Evolutionary conservation across 2,329 filamentous ascomycete genomes (phyloP), one percentile per base, ranked within the genome.

Genomic region (Diaporthe ampelina): DNA sequence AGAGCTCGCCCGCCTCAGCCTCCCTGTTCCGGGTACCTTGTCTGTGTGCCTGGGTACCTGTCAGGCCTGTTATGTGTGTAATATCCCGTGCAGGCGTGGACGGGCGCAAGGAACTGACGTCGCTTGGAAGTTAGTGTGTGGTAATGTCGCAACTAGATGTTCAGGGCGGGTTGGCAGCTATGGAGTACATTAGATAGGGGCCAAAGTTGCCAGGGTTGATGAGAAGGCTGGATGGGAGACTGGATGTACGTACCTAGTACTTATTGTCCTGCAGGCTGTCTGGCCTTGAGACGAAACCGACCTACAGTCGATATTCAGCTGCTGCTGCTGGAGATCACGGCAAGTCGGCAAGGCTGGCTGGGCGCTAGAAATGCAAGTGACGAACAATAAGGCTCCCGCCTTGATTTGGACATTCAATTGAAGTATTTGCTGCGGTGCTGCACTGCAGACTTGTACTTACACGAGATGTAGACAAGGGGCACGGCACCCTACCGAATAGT

Each of bases 1-100:
- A 52, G 45, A 58, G 70, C 69, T 74, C 63, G 63, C 63, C 70
- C 70, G 73, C 73, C 70, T 73, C 69, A 72, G 57, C 69, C 69
- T 72, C 69, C 69, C 69, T 72, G 43, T 37, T 43, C 37, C 45
- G 43, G 69, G 69, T 40, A 61, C 43, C 61, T 50, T 37, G 45
- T 45, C 43, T 50, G 29, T 32, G 61, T 52, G 63, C 63, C 63
- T 52, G 45, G 45, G 63, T 24, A 50, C 45, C 48, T 52, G 45
- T 37, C 37, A 15, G 37, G 37, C 37, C 37, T 40, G 37, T 40
- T 13, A 29, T 61, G 11, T 52, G 24, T 50, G 61, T 67, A 29
- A 15, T 65, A n/a, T 32, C 40, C 43, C 26, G 59, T 48, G 40
- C 26, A n/a, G 43, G 45, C n/a, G 43, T 9, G 6, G 29, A 45